A percentile compares a stretch with the other conserved stretches of the same genome.
These are phyloP conservation scores for Vaccinium macrocarpon DNA, from an alignment of 148 eudicot species.

Conservation along the genomic window DNA sequence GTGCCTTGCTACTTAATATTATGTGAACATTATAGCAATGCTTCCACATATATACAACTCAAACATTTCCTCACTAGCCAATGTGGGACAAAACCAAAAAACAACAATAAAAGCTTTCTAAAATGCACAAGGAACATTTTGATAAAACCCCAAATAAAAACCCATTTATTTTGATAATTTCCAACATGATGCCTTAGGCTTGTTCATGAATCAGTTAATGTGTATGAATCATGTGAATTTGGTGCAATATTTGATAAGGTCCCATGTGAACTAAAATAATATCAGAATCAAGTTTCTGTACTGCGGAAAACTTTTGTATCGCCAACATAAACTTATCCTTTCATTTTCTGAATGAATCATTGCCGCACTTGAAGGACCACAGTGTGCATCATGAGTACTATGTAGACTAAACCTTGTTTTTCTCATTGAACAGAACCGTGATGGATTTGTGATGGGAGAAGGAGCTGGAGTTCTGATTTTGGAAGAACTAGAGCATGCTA, in stretches of 20 bases:
- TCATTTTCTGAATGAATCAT: slow-evolving; percentile 5
- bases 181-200: slow-evolving; percentile 3
- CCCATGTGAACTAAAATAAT: neutral
- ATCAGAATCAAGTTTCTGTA: neutral
- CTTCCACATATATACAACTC: no score
- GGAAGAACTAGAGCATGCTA: slow-evolving; percentile 95
- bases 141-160: no score
- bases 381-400: neutral
- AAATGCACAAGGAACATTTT: no score
- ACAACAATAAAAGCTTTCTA: no score
- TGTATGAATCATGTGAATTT: no score
- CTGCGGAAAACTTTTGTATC: neutral
- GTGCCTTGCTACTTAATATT: no score
- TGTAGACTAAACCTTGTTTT: slow-evolving; percentile 5
- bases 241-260: neutral
- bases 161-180: no score
- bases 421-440: slow-evolving; percentile 61
- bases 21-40: no score
- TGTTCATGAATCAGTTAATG: neutral
- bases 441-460: slow-evolving; percentile 99
- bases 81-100: no score
- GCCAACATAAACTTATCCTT: neutral
- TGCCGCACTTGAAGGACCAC: neutral
- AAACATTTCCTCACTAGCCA: no score
- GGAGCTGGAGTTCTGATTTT: slow-evolving; percentile 93